These are phyloP conservation scores for Ceratocystis harringtonii DNA, from an alignment of 2,329 filamentous ascomycete species.

Conservation along the genomic window DNA sequence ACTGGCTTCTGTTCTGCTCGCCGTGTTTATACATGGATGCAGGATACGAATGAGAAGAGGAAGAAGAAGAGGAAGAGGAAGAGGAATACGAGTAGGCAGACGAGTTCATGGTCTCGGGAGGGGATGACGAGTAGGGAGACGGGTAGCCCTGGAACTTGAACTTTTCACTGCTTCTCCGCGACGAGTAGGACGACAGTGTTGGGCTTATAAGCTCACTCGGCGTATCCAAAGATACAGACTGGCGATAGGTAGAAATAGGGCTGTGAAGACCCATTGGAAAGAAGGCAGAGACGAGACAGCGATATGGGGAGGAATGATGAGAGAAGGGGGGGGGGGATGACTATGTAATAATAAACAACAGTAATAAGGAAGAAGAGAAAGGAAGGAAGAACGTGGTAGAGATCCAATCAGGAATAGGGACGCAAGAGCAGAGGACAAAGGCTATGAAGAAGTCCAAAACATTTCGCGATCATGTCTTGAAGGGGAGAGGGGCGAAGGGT, in stretches of 20 bases:
- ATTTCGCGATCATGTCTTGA: background rate
- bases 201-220: constrained; percentile 1
- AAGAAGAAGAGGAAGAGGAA: background rate
- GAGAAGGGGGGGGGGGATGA: background rate
- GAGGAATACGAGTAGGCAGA: background rate
- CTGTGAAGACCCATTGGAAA: constrained; percentile 4
- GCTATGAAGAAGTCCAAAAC: constrained; percentile 1
- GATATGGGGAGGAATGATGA: background rate
- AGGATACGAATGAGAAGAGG: background rate
- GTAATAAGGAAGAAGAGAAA: background rate
- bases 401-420: background rate
- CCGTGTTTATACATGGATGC: background rate
- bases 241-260: constrained; percentile 1
- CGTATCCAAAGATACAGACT: background rate
- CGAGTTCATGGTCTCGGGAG: background rate
- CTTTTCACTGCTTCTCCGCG: constrained; percentile 2
- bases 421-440: background rate
- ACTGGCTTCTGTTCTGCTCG: background rate
- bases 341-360: background rate
- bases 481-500: background rate
- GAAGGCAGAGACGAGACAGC: background rate
- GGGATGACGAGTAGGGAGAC: background rate
- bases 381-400: background rate
- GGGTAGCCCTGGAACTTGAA: constrained; percentile 1
- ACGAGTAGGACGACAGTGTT: background rate